Base-by-base conservation (phyloP, 73 alveolate species). In the Paraurostyla sp. region DNA sequence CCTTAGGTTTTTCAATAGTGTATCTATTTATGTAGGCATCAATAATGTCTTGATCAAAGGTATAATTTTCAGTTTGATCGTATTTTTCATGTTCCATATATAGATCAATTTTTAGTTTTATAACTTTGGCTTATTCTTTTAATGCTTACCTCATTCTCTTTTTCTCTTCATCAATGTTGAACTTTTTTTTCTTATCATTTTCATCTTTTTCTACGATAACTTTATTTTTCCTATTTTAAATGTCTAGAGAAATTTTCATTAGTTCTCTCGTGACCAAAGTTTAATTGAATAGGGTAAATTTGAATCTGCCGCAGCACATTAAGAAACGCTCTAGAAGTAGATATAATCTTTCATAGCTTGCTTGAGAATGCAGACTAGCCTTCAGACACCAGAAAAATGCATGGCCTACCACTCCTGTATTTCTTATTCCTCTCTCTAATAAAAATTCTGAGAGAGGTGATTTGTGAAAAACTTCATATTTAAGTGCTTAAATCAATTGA, bases 391-490 rank as follows among this genome's bases (percentile, higher is more conserved):
- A 97, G 87, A 92, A 97, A 85, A 94, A 96, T 32, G 97, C 91
- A 92, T 97, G 99, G 0, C 99, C 99, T 11, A 97, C 92, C 0
- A 94, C 92, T 3, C 94, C 76, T 13, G 98, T 97, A 51, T 93
- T 89, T 30, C 93, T 80, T 30, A 97, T 87, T 0, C 97, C 94
- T 69, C 95, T 94, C 81, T 95, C 98, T 7, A 97, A 80, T 33
- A 97, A 87, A 65, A 97, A 78, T 54, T 89, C 96, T 4, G 96
- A 33, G 15, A 93, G 90, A 1, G 94, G 63, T 0, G 89, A 60
- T 51, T 38, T n/a, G 51, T 93, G 97, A 83, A 52, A 80, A 29
- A 83, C 69, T 87, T 97, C 99, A 87, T 89, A 94, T 80, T 92
- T 76, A 52, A 97, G 83, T 29, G 99, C 98, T 84, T 97, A 97